These are phyloP conservation scores for Pestalotiopsis sp. DNA, from an alignment of 2,329 filamentous ascomycete species.

Conservation along the genomic window DNA sequence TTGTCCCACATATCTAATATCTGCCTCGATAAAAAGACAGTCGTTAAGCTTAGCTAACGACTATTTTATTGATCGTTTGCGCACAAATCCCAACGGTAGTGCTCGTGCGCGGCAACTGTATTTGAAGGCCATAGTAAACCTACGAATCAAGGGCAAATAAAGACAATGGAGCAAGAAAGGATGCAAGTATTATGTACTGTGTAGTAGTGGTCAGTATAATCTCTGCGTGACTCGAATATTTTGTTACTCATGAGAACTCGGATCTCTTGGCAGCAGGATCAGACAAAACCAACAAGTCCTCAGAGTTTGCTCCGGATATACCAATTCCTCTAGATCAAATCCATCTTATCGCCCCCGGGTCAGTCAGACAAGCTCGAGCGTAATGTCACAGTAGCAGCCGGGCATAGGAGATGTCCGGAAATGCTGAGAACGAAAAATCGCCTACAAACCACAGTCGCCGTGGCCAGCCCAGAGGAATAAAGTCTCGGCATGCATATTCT, in stretches of 20 bases:
- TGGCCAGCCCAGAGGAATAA: background rate
- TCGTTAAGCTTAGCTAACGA: no score
- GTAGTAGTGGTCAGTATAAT: background rate
- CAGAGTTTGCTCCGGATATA: background rate
- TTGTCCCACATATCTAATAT: background rate
- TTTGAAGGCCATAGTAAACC: no score
- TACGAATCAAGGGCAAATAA: no score
- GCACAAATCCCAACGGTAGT: background rate
- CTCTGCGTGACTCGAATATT: background rate
- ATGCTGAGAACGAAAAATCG: background rate
- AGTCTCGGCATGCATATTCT: constrained; percentile 3
- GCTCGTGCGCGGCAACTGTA: no score
- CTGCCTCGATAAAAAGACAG: background rate
- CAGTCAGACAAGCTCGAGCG: background rate
- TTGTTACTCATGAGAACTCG: background rate
- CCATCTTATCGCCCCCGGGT: constrained; percentile 2
- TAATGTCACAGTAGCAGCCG: background rate
- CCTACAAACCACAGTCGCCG: background rate
- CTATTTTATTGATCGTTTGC: background rate
- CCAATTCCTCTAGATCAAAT: background rate
- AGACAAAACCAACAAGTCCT: background rate
- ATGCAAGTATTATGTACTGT: background rate
- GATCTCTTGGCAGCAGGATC: background rate
- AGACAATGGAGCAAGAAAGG: no score
- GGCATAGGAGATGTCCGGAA: constrained; percentile 7